Base-by-base conservation (phyloP, 1,284 basidiomycete genomes). In the Cutaneotrichosporon cyanovorans region DNA sequence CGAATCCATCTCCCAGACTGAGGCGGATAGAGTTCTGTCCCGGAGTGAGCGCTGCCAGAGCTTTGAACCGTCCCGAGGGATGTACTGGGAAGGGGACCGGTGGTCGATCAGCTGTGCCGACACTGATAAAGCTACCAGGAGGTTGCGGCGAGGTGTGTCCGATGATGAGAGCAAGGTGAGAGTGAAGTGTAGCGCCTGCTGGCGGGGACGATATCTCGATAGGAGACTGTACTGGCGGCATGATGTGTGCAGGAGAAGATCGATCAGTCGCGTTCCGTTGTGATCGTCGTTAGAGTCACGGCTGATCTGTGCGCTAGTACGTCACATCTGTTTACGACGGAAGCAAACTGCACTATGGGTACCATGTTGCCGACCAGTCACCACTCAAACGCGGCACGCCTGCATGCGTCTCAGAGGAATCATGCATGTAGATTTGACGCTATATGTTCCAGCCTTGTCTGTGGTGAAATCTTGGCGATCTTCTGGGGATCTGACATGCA, bases 121-220 rank as follows among this genome's bases (percentile, higher is more conserved):
- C 41, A 2, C 23, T 35, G 20, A 48, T 31, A 23, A n/a, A 39
- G 5, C 37, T 23, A 18, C 46, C 46, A 2, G 18, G 15, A 5
- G 40, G 46, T 10, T 36, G 46, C 2, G 41, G n/a, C 1, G 46
- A 37, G 35, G 16, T 41, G 14, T 40, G 32, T n/a, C 46, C 46
- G 37, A 48, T 48, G 25, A 48, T 38, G 32, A 48, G 41, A 9
- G 37, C 46, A 19, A 48, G 41, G 25, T 48, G 46, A 9, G 46
- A 43, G 32, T 43, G 42, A 15, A 48, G 25, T 10, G 46, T 16
- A 20, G 41, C 20, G 15, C 28, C 21, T 5, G 22, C 18, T 14
- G 41, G 41, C 7, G 46, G 46, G 2, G 46, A 39, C 1, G 25
- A 14, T 25, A 46, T 19, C 1, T 28, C 22, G 34, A 46, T 46